A percentile compares a stretch with the other conserved stretches of the same genome.
phyloP scores from a whole-genome alignment of 805 yeast genomes.

The Saccharomyces cerevisiae region DNA sequence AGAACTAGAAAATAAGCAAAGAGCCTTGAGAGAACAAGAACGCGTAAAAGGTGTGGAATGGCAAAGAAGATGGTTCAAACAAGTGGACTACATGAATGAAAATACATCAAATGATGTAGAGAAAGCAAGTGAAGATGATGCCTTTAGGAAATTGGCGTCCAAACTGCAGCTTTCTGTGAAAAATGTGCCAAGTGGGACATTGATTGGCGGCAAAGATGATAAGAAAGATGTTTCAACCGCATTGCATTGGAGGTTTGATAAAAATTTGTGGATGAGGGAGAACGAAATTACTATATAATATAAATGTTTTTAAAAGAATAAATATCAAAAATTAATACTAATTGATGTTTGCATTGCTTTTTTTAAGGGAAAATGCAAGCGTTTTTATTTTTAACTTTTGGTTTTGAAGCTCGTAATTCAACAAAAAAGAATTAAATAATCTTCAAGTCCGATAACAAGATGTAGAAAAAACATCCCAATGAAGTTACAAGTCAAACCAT shows the following conservation, averaged over 20 bases:
- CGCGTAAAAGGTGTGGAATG: slow-evolving; percentile 54
- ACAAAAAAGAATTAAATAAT: neutral
- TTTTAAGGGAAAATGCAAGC: neutral
- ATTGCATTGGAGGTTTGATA: slow-evolving; percentile 63
- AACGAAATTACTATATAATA: slow-evolving; percentile 41
- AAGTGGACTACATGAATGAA: slow-evolving; percentile 33
- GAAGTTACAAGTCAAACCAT: no score
- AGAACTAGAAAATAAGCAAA: slow-evolving; percentile 72
- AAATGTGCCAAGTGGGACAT: slow-evolving; percentile 62
- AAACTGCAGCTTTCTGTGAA: slow-evolving; percentile 50
- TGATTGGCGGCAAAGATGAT: slow-evolving; percentile 48
- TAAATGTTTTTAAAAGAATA: neutral
- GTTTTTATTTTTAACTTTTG: neutral
- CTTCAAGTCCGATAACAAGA: no score
- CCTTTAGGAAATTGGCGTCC: slow-evolving; percentile 36
- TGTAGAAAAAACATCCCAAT: neutral
- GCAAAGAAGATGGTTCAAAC: slow-evolving; percentile 77
- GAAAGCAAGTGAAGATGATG: slow-evolving; percentile 25
- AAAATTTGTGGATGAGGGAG: slow-evolving; percentile 49
- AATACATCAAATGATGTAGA: slow-evolving; percentile 16
- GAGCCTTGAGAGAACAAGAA: slow-evolving; percentile 73
- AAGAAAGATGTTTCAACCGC: slow-evolving; percentile 34
- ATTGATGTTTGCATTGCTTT: neutral
- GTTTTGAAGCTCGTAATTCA: neutral
- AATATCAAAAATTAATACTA: neutral